A percentile compares a stretch with the other conserved stretches of the same genome.
phyloP scores from a whole-genome alignment of 805 yeast species.

The Priceomyces medius region DNA sequence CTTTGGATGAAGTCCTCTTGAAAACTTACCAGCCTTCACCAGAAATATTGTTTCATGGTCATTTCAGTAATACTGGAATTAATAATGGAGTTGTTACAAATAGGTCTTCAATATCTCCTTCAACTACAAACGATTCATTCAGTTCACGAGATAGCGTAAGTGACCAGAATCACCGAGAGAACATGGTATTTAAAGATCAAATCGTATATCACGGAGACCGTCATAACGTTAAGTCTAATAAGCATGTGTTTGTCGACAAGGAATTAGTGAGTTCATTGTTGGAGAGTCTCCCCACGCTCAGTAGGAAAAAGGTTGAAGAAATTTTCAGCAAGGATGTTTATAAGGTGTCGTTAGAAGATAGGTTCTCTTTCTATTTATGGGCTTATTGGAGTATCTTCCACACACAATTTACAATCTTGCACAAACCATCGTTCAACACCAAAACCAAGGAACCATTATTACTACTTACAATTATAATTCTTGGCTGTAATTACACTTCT shows the following conservation, averaged over 20 bases:
- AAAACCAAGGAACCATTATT: conserved; percentile 47
- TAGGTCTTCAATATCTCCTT: conserved; percentile 32
- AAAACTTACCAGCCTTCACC: conserved; percentile 11
- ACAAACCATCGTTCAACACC: conserved; percentile 57
- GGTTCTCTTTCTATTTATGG: conserved; percentile 36
- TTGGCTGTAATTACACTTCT: conserved; percentile 50
- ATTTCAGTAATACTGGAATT: background rate
- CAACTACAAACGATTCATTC: conserved; percentile 22
- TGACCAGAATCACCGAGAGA: conserved; percentile 12
- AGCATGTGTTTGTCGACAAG: conserved; percentile 40
- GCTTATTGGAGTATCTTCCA: conserved; percentile 60
- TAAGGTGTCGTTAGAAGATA: conserved; percentile 24
- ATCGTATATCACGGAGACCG: conserved; percentile 17
- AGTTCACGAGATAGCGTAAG: background rate
- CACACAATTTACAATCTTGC: conserved; percentile 58
- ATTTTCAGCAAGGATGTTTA: conserved; percentile 22
- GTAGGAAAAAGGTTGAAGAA: conserved; percentile 24
- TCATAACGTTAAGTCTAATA: conserved; percentile 24
- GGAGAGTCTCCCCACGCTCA: conserved; percentile 27
- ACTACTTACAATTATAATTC: conserved; percentile 52
- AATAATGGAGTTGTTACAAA: conserved; percentile 16
- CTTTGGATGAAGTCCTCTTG: conserved; percentile 36
- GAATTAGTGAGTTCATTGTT: conserved; percentile 34
- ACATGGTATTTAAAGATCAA: conserved; percentile 8
- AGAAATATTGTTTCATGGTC: background rate